Conservation (phyloP, 164 flowering plant species). For the Vitis vinifera region DNA sequence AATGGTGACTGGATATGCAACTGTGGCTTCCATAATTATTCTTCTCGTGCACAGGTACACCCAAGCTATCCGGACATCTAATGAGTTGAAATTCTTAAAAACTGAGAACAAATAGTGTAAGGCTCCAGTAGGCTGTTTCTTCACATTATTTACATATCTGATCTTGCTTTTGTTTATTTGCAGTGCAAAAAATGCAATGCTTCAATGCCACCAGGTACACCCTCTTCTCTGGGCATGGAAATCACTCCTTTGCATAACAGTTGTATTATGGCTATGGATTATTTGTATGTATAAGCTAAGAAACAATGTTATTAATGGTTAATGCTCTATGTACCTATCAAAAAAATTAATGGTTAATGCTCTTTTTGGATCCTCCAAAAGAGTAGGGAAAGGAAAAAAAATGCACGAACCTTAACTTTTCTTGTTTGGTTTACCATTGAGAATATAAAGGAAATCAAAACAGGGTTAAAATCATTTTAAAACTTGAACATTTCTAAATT, state of each 20-base stretch:
- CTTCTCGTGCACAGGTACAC: conserved; percentile 83
- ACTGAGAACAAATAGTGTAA: neutral
- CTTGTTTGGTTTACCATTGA: too few relatives aligned
- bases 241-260: conserved; percentile 18
- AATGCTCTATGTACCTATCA: too few relatives aligned
- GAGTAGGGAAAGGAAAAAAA: too few relatives aligned
- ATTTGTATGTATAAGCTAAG: neutral
- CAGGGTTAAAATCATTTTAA: too few relatives aligned
- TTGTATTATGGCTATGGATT: neutral
- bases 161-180: conserved; percentile 19
- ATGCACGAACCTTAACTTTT: too few relatives aligned
- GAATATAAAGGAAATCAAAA: too few relatives aligned
- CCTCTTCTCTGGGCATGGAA: conserved; percentile 26
- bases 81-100: neutral
- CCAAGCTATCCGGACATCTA: neutral
- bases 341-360: too few relatives aligned
- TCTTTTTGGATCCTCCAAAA: too few relatives aligned
- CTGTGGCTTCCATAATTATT: conserved; percentile 94
- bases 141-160: neutral
- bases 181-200: conserved; percentile 96
- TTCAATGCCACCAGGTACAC: conserved; percentile 49
- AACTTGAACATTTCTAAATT: too few relatives aligned
- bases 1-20: conserved; percentile 92
- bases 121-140: neutral
- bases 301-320: too few relatives aligned